Conservation (phyloP, 2,329 filamentous ascomycete genomes). For the Biscogniauxia sp. region DNA sequence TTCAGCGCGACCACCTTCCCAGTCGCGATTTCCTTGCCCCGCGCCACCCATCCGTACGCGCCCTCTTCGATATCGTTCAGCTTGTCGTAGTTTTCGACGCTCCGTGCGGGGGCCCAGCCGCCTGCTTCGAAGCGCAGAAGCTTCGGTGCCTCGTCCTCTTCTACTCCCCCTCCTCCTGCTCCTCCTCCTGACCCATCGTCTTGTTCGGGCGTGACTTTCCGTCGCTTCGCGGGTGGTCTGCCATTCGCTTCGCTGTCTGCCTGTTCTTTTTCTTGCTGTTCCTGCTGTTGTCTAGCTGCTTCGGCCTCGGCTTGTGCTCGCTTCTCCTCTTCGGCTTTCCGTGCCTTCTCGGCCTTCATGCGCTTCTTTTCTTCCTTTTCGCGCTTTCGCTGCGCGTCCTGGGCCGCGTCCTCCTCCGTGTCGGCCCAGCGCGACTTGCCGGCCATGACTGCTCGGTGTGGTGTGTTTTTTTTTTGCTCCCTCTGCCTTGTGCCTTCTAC, state of each 20-base stretch:
- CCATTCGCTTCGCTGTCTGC: constrained; percentile 27
- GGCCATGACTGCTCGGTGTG: constrained; percentile 46
- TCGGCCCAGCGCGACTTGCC: constrained; percentile 84
- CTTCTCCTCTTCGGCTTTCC: constrained; percentile 59
- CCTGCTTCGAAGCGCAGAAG: constrained; percentile 70
- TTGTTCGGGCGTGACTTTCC: constrained; percentile 51
- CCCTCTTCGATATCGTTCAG: constrained; percentile 98
- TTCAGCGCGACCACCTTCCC: constrained; percentile 88
- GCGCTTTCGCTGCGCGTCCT: constrained; percentile 68
- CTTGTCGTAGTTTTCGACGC: constrained; percentile 84
- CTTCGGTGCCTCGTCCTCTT: constrained; percentile 40
- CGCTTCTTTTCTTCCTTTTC: constrained; percentile 91
- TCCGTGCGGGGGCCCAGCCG: constrained; percentile 68
- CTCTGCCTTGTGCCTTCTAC: too few relatives aligned
- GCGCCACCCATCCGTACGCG: constrained; percentile 90
- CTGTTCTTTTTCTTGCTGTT: constrained; percentile 25
- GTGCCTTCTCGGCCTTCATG: constrained; percentile 77
- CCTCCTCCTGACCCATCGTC: constrained; percentile 23
- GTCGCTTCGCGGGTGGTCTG: constrained; percentile 59
- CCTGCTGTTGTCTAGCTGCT: constrained; percentile 29
- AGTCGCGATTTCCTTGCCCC: constrained; percentile 71
- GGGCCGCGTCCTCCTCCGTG: constrained; percentile 74
- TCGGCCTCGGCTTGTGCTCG: constrained; percentile 34
- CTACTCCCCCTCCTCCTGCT: constrained; percentile 9
- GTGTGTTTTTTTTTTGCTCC: too few relatives aligned